A percentile compares a stretch with the other conserved stretches of the same genome.
Conservation (phyloP, 768 basidiomycete species). For the Sistotremastrum suecicum region DNA sequence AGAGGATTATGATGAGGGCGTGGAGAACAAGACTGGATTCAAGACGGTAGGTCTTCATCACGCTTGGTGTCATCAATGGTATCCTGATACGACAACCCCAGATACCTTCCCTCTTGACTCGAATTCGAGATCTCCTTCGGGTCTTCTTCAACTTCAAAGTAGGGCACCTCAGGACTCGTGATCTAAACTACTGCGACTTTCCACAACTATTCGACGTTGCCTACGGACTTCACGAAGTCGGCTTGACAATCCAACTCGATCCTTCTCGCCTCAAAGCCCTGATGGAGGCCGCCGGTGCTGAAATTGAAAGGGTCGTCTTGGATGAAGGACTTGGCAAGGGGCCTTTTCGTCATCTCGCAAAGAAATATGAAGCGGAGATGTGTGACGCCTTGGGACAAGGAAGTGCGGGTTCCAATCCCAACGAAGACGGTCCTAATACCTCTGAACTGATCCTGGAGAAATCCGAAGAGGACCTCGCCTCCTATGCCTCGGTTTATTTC, state of each 20-base stretch:
- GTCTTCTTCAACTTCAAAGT: conserved; percentile 13
- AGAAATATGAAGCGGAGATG: conserved; percentile 2
- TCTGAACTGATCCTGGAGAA: conserved; percentile 7
- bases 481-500: conserved; percentile 14
- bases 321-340: conserved; percentile 17
- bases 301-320: conserved; percentile 14
- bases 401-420: conserved; percentile 13
- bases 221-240: conserved; percentile 14
- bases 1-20: no score
- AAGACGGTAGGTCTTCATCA: no score
- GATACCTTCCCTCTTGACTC: conserved; percentile 13
- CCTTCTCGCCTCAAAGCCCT: conserved; percentile 12
- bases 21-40: no score
- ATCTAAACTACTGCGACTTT: conserved; percentile 16
- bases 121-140: conserved; percentile 14
- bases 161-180: conserved; percentile 5
- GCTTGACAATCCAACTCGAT: conserved; percentile 13
- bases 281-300: conserved; percentile 7
- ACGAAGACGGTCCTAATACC: conserved; percentile 11
- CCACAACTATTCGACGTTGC: conserved; percentile 12
- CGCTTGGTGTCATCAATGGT: no score
- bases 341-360: conserved; percentile 6
- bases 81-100: background rate
- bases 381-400: conserved; percentile 4
- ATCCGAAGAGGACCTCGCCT: conserved; percentile 12